These are phyloP conservation scores for Breviolum minutum DNA, from an alignment of 73 alveolate species.

Conservation along the genomic window DNA sequence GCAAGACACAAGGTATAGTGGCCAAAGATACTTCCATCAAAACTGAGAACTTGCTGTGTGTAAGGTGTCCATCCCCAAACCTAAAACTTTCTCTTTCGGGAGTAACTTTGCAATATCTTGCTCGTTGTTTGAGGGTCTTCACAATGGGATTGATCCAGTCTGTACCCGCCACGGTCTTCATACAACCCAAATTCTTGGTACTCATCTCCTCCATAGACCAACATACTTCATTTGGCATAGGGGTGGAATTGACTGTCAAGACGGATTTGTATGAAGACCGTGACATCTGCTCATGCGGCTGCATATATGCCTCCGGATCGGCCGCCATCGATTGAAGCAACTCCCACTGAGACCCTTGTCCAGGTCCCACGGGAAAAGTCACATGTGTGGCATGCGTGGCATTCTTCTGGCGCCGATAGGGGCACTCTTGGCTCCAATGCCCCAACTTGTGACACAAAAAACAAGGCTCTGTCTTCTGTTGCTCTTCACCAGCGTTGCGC, in stretches of 20 bases:
- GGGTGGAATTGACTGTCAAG: neutral
- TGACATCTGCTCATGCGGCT: neutral
- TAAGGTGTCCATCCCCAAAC: constrained; percentile 43
- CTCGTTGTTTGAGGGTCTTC: neutral
- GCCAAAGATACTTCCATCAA: constrained; percentile 2
- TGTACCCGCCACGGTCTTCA: constrained; percentile 55
- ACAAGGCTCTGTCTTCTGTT: constrained; percentile 21
- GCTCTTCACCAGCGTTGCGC: constrained; percentile 11
- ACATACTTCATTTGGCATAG: neutral
- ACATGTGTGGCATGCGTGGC: neutral
- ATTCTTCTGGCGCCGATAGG: neutral
- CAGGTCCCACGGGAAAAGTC: neutral
- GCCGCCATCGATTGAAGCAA: neutral
- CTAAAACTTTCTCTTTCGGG: constrained; percentile 4
- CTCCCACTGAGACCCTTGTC: neutral
- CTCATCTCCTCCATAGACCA: constrained; percentile 9
- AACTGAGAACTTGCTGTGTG: neutral
- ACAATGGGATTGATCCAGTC: neutral
- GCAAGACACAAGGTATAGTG: neutral
- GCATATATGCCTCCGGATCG: neutral
- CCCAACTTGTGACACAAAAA: constrained; percentile 39
- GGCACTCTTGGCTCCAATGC: constrained; percentile 41
- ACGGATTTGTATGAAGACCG: neutral
- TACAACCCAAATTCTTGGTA: constrained; percentile 9
- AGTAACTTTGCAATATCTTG: neutral